Evolutionary conservation across 2,329 filamentous ascomycete species (phyloP).

Genomic region (Tolypocladium nubicola): DNA sequence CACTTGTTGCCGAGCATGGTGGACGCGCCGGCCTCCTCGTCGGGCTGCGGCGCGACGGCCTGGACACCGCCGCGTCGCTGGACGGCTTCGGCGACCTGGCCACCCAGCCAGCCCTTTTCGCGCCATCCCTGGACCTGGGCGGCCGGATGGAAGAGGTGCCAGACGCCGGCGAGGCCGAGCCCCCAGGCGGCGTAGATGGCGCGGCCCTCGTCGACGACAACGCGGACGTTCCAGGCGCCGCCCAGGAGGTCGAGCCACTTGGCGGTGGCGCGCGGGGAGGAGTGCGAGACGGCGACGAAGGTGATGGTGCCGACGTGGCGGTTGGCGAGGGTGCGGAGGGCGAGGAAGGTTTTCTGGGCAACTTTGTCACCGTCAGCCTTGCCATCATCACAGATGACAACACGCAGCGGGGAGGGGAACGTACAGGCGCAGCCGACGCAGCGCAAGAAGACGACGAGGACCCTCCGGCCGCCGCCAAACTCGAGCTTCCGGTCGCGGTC

Average conservation of each 20-base stretch:
- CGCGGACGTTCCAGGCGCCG: conserved; percentile 41
- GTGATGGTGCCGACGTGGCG: conserved; percentile 35
- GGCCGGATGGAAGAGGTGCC: conserved; percentile 43
- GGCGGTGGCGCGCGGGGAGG: conserved; percentile 41
- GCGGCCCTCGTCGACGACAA: conserved; percentile 46
- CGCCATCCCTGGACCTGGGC: conserved; percentile 42
- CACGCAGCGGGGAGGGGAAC: conserved; percentile 12
- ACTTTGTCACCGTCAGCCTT: conserved; percentile 21
- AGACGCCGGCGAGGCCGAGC: conserved; percentile 37
- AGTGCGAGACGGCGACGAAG: conserved; percentile 50
- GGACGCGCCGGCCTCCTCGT: conserved; percentile 23
- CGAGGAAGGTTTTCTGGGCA: conserved; percentile 46
- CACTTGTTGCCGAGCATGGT: conserved; percentile 45
- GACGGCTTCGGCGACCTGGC: conserved; percentile 36
- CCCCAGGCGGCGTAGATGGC: conserved; percentile 50
- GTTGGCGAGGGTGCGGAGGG: conserved; percentile 43
- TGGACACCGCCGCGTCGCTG: conserved; percentile 23
- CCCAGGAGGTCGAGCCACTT: conserved; percentile 48
- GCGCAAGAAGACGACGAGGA: conserved; percentile 40
- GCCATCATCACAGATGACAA: neutral
- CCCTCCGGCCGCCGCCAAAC: conserved; percentile 31
- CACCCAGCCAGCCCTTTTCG: conserved; percentile 44
- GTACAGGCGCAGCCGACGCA: conserved; percentile 46
- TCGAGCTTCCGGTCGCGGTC: conserved; percentile 34
- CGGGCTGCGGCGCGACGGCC: conserved; percentile 7